Base-by-base conservation (phyloP, 2,329 filamentous ascomycete species). In the Alternaria alternata region DNA sequence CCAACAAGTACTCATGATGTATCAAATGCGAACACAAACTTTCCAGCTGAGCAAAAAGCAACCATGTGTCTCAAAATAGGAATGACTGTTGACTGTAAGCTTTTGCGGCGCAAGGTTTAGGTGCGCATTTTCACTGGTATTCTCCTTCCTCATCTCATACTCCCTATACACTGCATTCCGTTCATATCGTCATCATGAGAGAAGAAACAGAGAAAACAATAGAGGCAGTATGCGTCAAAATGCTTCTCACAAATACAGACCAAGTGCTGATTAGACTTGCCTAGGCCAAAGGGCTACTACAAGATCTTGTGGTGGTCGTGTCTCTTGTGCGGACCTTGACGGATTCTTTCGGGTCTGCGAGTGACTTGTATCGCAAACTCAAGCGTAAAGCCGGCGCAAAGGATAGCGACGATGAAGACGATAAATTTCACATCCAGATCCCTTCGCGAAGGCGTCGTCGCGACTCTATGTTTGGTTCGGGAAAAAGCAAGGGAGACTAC, bases 251-350 rank as follows among this genome's bases (percentile, higher is more conserved):
- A 26, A 24, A 22, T 18, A 7, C 14, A 0, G 2, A 24, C 32
- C 1, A 48, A 16, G 54, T 41, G 58, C 52, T 56, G 38, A 62
- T 53, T 51, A 36, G 54, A n/a, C 22, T 49, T 47, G 47, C 20
- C 9, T 43, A 74, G 72, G 67, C 70, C 24, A 72, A 72, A 68
- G 70, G 63, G 51, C 44, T 70, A 9, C 60, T 71, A 0, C 66
- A 71, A 49, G 66, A 74, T 20, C 51, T 67, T 26, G 69, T 74
- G 3, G 67, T 74, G 18, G 69, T 77, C 14, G 70, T 69, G 11
- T 75, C 72, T n/a, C 69, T 77, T 30, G 66, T 76, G 18, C 59
- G 65, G 24, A 71, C 71, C 7, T 55, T 77, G 38, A 71, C 70
- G 26, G 71, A 75, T 16, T 66, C 64, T 4, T 75, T 76, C 26